phyloP scores from a whole-genome alignment of 768 basidiomycete genomes.

The Amanita thiersii region DNA sequence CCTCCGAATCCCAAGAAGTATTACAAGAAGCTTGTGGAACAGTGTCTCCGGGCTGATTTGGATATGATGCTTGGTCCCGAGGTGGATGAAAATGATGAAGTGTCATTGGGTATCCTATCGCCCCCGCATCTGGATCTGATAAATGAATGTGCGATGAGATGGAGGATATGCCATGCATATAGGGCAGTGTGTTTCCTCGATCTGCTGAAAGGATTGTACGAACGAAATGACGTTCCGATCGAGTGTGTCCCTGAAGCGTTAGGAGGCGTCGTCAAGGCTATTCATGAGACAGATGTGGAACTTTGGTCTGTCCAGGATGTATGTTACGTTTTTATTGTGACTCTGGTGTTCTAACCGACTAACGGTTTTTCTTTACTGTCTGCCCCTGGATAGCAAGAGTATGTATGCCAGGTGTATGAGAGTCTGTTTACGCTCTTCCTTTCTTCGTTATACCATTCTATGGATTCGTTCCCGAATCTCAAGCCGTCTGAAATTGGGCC shows the following conservation, averaged over 20 bases:
- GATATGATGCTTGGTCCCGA: slow-evolving; percentile 85
- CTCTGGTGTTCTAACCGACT: slow-evolving; percentile 7
- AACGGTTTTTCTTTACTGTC: slow-evolving; percentile 8
- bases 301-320: slow-evolving; percentile 83
- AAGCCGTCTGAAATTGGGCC: slow-evolving; percentile 65
- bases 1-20: slow-evolving; percentile 81
- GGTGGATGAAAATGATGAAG: slow-evolving; percentile 93
- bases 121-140: slow-evolving; percentile 72
- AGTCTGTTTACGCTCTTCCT: slow-evolving; percentile 83
- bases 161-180: slow-evolving; percentile 80
- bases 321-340: slow-evolving; percentile 23
- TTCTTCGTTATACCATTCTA: slow-evolving; percentile 73
- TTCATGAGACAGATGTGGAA: slow-evolving; percentile 61
- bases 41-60: slow-evolving; percentile 77
- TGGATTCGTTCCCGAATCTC: slow-evolving; percentile 68
- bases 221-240: slow-evolving; percentile 84
- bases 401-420: slow-evolving; percentile 59
- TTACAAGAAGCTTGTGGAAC: slow-evolving; percentile 79
- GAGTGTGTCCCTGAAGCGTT: slow-evolving; percentile 93
- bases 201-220: slow-evolving; percentile 79
- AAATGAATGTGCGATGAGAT: slow-evolving; percentile 80
- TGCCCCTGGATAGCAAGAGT: slow-evolving; percentile 63
- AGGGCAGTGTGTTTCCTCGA: slow-evolving; percentile 77
- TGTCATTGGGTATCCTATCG: slow-evolving; percentile 87
- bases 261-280: slow-evolving; percentile 59